A percentile compares a stretch with the other conserved stretches of the same genome.
phyloP scores from a whole-genome alignment of 2,329 filamentous ascomycete genomes.

The Aspergillus udagawae region DNA sequence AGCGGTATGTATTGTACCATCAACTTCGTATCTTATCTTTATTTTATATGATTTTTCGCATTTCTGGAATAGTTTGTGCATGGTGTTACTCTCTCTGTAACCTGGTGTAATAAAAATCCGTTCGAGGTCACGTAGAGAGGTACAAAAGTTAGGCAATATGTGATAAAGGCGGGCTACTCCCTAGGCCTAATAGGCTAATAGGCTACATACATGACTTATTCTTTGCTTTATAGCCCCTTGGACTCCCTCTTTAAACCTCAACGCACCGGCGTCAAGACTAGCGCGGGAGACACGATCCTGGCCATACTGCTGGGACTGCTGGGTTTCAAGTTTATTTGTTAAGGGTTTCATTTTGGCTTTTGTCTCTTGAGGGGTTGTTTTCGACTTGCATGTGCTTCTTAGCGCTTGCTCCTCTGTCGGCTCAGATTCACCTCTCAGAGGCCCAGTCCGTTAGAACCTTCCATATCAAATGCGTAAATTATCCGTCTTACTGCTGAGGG shows the following conservation, averaged over 20 bases:
- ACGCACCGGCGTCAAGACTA: conserved; percentile 17
- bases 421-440: background rate
- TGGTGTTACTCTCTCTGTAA: background rate
- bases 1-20: background rate
- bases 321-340: conserved; percentile 23
- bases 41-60: background rate
- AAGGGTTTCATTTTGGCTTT: conserved; percentile 2
- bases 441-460: background rate
- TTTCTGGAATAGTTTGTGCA: background rate
- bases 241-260: conserved; percentile 8
- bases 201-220: background rate
- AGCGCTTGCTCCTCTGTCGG: background rate
- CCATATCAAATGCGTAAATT: background rate
- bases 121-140: background rate
- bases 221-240: conserved; percentile 11
- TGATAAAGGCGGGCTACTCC: background rate
- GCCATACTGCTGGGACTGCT: conserved; percentile 24
- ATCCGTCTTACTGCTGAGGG: background rate
- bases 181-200: background rate
- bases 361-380: background rate
- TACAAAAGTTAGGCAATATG: background rate
- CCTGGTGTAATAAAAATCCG: background rate
- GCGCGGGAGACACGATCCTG: conserved; percentile 26
- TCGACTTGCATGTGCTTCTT: background rate
- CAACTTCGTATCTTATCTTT: background rate